Percentiles rank a stretch among this genome's conserved stretches.
Conservation (phyloP, 768 basidiomycete species). For the Trametes cinnabarina region DNA sequence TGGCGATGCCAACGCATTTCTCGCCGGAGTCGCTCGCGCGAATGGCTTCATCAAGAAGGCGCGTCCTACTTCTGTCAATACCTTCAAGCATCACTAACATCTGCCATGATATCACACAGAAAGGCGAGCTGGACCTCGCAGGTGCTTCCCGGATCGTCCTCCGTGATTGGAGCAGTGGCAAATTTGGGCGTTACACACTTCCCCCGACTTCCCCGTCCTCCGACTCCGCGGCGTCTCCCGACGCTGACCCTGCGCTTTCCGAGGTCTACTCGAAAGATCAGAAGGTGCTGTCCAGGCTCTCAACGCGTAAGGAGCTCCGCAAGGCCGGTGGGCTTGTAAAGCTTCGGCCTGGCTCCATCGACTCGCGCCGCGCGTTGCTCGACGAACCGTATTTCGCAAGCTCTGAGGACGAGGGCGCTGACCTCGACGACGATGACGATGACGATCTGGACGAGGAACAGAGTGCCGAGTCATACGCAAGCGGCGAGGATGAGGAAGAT, state of each 20-base stretch:
- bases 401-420: slow-evolving; percentile 33
- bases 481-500: slow-evolving; percentile 38
- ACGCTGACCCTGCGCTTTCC: slow-evolving; percentile 22
- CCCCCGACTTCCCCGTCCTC: slow-evolving; percentile 38
- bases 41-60: slow-evolving; percentile 79
- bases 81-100: too few relatives aligned
- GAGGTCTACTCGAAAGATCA: slow-evolving; percentile 48
- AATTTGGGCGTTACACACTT: slow-evolving; percentile 68
- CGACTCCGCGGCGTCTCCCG: background rate
- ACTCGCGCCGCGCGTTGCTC: slow-evolving; percentile 42
- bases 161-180: slow-evolving; percentile 80
- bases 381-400: slow-evolving; percentile 40
- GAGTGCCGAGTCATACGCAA: too few relatives aligned
- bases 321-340: slow-evolving; percentile 50
- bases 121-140: slow-evolving; percentile 67
- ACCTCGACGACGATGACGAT: slow-evolving; percentile 33
- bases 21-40: slow-evolving; percentile 73
- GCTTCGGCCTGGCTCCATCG: slow-evolving; percentile 40
- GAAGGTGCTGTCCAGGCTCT: slow-evolving; percentile 45
- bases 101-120: slow-evolving; percentile 40
- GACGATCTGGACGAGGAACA: slow-evolving; percentile 40
- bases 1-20: slow-evolving; percentile 69
- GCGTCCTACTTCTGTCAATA: slow-evolving; percentile 8
- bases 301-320: slow-evolving; percentile 66
- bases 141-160: slow-evolving; percentile 77